A percentile compares a stretch with the other conserved stretches of the same genome.
Conservation (phyloP, 192 early-diverging fungal genomes). For the Piromyces finnis region DNA sequence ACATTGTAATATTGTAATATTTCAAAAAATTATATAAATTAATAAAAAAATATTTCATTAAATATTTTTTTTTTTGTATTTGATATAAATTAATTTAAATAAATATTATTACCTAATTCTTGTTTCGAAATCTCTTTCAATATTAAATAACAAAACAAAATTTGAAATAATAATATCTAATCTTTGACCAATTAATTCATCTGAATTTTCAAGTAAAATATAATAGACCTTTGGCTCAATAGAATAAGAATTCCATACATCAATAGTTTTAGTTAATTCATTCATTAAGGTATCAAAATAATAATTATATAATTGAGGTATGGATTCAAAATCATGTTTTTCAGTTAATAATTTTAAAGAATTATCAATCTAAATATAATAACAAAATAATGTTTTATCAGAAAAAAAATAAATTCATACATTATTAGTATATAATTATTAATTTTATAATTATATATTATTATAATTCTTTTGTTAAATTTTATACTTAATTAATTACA, state of each 20-base stretch:
- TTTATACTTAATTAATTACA: too few relatives aligned
- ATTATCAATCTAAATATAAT: not conserved
- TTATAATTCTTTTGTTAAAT: too few relatives aligned
- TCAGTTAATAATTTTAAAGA: not conserved
- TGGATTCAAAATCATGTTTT: not conserved
- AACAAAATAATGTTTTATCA: too few relatives aligned
- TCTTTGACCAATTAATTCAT: conserved; percentile 8
- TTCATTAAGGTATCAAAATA: not conserved
- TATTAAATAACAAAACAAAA: conserved; percentile 3
- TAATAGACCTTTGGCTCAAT: conserved; percentile 14
- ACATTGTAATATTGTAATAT: too few relatives aligned
- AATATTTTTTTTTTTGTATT: too few relatives aligned
- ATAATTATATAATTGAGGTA: not conserved
- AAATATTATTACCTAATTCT: conserved; percentile 9
- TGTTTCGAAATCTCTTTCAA: conserved; percentile 20
- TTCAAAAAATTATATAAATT: too few relatives aligned
- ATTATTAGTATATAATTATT: too few relatives aligned
- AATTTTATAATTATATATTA: too few relatives aligned
- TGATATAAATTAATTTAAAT: too few relatives aligned
- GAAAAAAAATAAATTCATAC: too few relatives aligned
- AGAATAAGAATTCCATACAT: conserved; percentile 21
- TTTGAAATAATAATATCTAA: conserved; percentile 15
- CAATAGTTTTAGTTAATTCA: not conserved
- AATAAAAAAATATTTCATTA: too few relatives aligned
- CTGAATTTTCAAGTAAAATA: conserved; percentile 9